A percentile compares a stretch with the other conserved stretches of the same genome.
Conservation (phyloP, 345 rosid genomes). For the Eucalyptus albens region DNA sequence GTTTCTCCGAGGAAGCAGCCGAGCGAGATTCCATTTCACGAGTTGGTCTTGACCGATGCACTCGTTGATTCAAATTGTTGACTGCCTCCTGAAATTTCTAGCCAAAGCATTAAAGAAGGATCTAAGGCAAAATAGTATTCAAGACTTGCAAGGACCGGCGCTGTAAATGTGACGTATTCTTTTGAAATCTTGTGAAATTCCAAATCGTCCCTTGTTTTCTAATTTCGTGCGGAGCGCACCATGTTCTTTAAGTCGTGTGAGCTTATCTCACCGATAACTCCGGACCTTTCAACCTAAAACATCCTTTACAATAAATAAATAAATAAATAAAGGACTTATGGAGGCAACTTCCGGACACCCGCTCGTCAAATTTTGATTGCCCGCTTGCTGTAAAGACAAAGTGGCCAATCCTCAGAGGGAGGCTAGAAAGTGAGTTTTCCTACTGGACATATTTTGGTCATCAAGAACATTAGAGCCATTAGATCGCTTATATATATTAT, state of each 20-base stretch:
- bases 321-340: no score
- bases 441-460: neutral
- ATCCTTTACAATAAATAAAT: no score
- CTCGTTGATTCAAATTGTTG: neutral
- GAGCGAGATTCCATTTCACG: neutral
- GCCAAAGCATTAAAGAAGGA: neutral
- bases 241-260: neutral
- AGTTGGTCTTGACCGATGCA: neutral
- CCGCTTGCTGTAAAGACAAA: neutral
- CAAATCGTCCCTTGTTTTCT: neutral
- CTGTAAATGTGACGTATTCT: neutral
- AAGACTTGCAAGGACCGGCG: neutral
- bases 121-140: neutral
- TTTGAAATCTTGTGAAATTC: neutral
- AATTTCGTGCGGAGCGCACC: neutral
- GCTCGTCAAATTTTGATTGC: neutral
- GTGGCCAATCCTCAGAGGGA: neutral
- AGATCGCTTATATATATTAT: no score
- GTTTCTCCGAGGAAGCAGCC: neutral
- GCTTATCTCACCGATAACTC: neutral
- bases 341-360: neutral
- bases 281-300: no score
- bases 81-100: neutral
- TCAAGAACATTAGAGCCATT: no score
- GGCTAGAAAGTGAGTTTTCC: neutral